Percentiles rank a stretch among this genome's conserved stretches.
phyloP scores from a whole-genome alignment of 1,139 yeast genomes.

The Blastobotrys serpentis region DNA sequence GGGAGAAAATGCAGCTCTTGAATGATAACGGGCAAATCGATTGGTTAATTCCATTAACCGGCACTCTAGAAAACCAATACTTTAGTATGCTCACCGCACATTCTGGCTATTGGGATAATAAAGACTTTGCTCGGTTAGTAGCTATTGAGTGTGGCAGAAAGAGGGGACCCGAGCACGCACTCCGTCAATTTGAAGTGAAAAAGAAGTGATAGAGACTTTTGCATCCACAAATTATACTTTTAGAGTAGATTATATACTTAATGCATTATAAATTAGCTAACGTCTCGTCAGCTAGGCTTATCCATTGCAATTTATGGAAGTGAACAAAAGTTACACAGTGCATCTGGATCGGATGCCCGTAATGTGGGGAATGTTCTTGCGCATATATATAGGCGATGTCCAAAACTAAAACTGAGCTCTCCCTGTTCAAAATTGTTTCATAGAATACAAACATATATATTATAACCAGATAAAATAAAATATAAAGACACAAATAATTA shows the following conservation, averaged over 20 bases:
- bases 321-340: too few relatives aligned
- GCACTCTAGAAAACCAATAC: constrained; percentile 42
- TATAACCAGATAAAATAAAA: too few relatives aligned
- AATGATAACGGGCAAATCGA: constrained; percentile 47
- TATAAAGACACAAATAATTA: neutral
- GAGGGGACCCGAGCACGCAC: constrained; percentile 23
- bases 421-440: too few relatives aligned
- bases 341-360: too few relatives aligned
- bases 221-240: constrained; percentile 34
- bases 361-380: too few relatives aligned
- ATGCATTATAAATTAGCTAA: neutral
- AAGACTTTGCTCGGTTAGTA: constrained; percentile 43
- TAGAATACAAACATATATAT: too few relatives aligned
- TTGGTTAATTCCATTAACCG: constrained; percentile 39
- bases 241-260: neutral
- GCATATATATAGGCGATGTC: too few relatives aligned
- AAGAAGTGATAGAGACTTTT: constrained; percentile 18
- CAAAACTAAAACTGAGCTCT: too few relatives aligned
- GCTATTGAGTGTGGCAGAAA: constrained; percentile 42
- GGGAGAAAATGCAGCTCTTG: constrained; percentile 33
- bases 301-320: too few relatives aligned
- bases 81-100: constrained; percentile 45
- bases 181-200: constrained; percentile 26
- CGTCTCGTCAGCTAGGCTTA: too few relatives aligned
- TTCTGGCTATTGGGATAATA: constrained; percentile 44